Base-by-base conservation (phyloP, 352 stramenopile genomes). In the Pythium folliculosum region DNA sequence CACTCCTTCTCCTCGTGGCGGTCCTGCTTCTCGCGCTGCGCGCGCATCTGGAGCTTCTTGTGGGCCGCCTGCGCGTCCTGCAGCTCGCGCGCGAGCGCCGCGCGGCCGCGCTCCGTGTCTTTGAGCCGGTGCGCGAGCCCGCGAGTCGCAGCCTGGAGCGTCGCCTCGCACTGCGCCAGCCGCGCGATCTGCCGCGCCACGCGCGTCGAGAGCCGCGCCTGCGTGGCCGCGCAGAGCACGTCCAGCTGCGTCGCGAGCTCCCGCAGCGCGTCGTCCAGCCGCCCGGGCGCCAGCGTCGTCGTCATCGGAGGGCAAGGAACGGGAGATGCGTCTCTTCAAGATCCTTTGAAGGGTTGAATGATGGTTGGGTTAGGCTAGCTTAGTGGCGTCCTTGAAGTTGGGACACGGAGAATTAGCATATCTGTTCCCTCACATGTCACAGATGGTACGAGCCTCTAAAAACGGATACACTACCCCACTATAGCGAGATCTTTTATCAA, bases 1-100 rank as follows among this genome's bases (percentile, higher is more conserved):
- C 82, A 92, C 63, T 89, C 63, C 45, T 81, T 82, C 67, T 94
- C 86, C 17, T 89, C 82, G 0, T 40, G 48, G 16, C 82, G 78
- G 19, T 89, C 85, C 12, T 76, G 61, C 47, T 67, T 69, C 57
- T 92, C 83, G 22, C 63, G 63, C 12, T 68, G 58, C 8, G 84
- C 62, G 17, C 68, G 67, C 27, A 25, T n/a, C 4, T 66, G 52
- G 1, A 87, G 63, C 32, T 70, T 68, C 38, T 58, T 58, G 16
- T 68, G 57, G 25, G 67, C 51, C 14, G 50, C 52, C 3, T 77
- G 55, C 10, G 84, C 17, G 65, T 72, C 35, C 4, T 68, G 38
- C 30, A 67, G 14, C 67, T 62, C 54, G 40, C 23, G 67, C 25
- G 70, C 59, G n/a, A 77, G 60, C 10, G 30, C 44, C 5, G 25